These are phyloP conservation scores for Amanita thiersii DNA, from an alignment of 768 basidiomycete genomes.

Conservation along the genomic window DNA sequence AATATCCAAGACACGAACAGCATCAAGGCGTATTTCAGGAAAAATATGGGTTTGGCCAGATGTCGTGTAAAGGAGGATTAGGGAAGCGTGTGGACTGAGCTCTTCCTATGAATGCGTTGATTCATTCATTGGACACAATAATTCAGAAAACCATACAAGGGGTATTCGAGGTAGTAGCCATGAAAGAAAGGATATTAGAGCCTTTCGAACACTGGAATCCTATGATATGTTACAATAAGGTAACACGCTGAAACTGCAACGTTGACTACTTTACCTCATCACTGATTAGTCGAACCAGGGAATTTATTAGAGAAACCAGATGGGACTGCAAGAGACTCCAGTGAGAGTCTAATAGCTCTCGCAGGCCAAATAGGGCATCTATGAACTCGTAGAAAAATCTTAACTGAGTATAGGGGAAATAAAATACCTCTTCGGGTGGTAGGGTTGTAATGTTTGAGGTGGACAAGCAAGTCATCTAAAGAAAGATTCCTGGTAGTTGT, in stretches of 20 bases:
- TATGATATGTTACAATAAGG: conserved; percentile 21
- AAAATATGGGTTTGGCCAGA: conserved; percentile 94
- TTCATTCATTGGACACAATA: background rate
- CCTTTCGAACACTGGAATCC: conserved; percentile 77
- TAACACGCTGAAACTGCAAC: background rate
- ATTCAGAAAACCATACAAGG: conserved; percentile 28
- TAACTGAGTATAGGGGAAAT: background rate
- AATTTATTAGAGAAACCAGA: conserved; percentile 48
- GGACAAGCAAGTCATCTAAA: conserved; percentile 66
- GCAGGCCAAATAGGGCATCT: conserved; percentile 72
- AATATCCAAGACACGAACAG: conserved; percentile 70
- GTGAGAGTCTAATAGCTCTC: conserved; percentile 62
- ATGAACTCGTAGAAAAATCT: conserved; percentile 1
- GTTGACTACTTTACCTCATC: conserved; percentile 58
- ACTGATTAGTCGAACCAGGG: conserved; percentile 61
- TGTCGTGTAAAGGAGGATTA: conserved; percentile 76
- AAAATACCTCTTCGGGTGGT: conserved; percentile 62
- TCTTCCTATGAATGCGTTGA: conserved; percentile 39
- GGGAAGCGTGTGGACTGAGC: conserved; percentile 64
- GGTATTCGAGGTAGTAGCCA: conserved; percentile 69
- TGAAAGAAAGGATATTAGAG: conserved; percentile 54
- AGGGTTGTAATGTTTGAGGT: conserved; percentile 79
- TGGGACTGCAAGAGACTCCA: conserved; percentile 44
- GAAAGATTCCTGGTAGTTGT: conserved; percentile 72
- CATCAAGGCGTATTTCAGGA: conserved; percentile 89